Conservation (phyloP, 2,329 filamentous ascomycete genomes). For the Aureobasidium sp. region DNA sequence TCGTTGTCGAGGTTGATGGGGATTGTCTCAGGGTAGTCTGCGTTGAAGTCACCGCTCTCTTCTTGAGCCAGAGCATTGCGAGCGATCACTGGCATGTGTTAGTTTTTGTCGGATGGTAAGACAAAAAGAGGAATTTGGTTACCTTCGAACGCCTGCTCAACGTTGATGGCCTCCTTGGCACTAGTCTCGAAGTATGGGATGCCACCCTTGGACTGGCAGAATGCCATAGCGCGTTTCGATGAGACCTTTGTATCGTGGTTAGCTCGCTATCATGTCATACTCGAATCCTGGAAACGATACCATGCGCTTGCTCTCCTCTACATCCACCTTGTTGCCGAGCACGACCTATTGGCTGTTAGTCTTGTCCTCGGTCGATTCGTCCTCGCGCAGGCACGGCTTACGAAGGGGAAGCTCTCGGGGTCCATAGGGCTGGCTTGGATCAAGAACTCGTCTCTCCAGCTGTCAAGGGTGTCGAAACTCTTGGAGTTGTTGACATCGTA, state of each 20-base stretch:
- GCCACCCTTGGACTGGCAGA: constrained; percentile 93
- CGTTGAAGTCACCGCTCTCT: constrained; percentile 94
- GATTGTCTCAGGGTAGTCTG: constrained; percentile 95
- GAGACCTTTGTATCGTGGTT: constrained; percentile 59
- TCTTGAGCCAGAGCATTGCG: constrained; percentile 95
- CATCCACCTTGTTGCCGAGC: constrained; percentile 97
- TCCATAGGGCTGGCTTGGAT: constrained; percentile 96
- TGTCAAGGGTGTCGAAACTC: constrained; percentile 96
- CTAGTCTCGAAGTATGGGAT: constrained; percentile 99
- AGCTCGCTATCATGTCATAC: constrained; percentile 17
- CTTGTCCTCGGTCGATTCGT: neutral
- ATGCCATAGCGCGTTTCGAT: constrained; percentile 91
- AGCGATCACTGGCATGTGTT: constrained; percentile 64
- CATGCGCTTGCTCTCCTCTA: constrained; percentile 95
- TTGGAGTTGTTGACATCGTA: constrained; percentile 99
- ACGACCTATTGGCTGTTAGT: constrained; percentile 56
- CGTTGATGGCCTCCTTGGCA: constrained; percentile 97
- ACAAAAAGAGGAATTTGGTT: constrained; percentile 12
- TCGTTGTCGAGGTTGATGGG: constrained; percentile 96
- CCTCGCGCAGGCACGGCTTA: constrained; percentile 41
- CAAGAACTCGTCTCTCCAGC: constrained; percentile 96
- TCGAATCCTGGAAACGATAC: constrained; percentile 36
- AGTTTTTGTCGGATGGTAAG: neutral
- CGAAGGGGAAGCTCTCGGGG: constrained; percentile 95
- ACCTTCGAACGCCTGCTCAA: constrained; percentile 75